Evolutionary conservation across 495 filamentous ascomycete genomes (phyloP), one percentile per base, ranked within the genome.

Genomic region (Viridothelium virens): DNA sequence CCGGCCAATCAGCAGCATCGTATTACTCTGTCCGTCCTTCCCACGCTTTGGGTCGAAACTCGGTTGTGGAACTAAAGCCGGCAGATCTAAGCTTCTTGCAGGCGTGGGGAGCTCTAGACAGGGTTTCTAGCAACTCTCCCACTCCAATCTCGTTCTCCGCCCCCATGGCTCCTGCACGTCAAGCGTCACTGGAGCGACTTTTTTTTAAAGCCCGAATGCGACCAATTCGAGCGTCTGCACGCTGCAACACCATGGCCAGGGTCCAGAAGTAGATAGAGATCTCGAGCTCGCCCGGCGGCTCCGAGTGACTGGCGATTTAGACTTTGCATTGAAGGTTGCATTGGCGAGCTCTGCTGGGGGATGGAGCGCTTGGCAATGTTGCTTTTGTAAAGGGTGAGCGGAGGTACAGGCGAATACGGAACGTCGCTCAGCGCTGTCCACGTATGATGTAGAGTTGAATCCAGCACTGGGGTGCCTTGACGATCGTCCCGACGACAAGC

Each of bases 41-140:
- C 48, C 11, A 53, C 48, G 48, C 18, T 25, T n/a, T 53, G 10
- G 48, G 11, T 25, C 5, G n/a, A 53, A 53, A 14, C n/a, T 53
- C 48, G n/a, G 11, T 18, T n/a, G 18, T 5, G 48, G 48, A 53
- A n/a, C 48, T 53, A 53, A n/a, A n/a, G 48, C 48, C 48, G 48
- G 48, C 48, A 53, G 48, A 25, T 25, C 48, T 53, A 53, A 53
- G 48, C 48, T 53, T 53, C 48, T 11, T 53, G 48, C 48, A 53
- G 48, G 18, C 48, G 48, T 16, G 48, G 48, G 48, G 48, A 53
- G 11, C 12, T 53, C 48, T 25, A 9, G 48, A 53, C 48, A 53
- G 48, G 48, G 48, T 53, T 53, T 9, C 48, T 25, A 53, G 12
- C 5, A 14, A 5, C 18, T 53, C 16, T 53, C 48, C 48, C 48